phyloP scores from a whole-genome alignment of 192 early-diverging fungal genomes.

The Entophlyctis helioformis region DNA sequence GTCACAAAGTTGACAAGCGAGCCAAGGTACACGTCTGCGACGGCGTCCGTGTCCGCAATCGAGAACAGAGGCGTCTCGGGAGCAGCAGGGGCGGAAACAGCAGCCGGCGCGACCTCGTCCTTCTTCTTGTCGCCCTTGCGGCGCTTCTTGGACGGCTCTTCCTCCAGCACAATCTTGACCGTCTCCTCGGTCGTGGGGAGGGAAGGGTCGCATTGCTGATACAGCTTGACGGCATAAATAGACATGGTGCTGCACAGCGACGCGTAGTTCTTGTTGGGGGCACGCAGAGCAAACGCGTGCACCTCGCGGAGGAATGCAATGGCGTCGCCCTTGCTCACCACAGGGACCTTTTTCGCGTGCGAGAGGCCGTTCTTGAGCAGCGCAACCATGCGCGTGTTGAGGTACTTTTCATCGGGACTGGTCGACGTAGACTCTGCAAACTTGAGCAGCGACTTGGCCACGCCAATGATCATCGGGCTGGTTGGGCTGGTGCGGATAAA shows the following conservation, averaged over 20 bases:
- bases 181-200: background rate
- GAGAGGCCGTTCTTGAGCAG: conserved; percentile 52
- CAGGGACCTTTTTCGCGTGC: conserved; percentile 52
- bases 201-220: background rate
- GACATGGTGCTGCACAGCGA: background rate
- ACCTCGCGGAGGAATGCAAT: conserved; percentile 47
- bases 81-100: conserved; percentile 13
- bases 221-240: too few species aligned
- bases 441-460: conserved; percentile 59
- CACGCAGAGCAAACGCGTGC: conserved; percentile 62
- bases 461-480: conserved; percentile 56
- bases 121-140: background rate
- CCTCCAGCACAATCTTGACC: background rate
- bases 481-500: conserved; percentile 57
- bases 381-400: conserved; percentile 55
- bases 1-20: conserved; percentile 65
- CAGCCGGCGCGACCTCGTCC: conserved; percentile 11
- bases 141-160: background rate
- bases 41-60: background rate
- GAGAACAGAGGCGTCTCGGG: conserved; percentile 5
- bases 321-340: conserved; percentile 23
- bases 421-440: conserved; percentile 37
- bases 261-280: conserved; percentile 33
- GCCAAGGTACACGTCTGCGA: conserved; percentile 34
- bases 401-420: conserved; percentile 31